Evolutionary conservation across 345 rosid species (phyloP).

Genomic region (Hirschfeldia incana): DNA sequence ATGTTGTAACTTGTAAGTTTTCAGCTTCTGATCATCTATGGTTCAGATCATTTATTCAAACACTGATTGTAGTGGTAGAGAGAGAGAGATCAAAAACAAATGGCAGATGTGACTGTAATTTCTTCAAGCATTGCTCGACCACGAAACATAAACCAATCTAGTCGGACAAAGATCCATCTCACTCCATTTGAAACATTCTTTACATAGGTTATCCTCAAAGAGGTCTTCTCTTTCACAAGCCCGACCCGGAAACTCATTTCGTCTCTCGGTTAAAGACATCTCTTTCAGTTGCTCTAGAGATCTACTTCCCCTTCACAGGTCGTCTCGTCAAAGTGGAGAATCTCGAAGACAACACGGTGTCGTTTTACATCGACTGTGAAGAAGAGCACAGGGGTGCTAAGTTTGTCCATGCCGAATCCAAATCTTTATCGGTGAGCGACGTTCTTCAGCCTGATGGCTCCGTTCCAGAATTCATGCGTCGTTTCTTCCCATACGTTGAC

Average conservation of each 20-base stretch:
- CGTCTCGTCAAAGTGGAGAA: neutral
- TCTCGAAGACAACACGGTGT: no score
- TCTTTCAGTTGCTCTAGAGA: neutral
- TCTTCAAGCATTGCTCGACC: neutral
- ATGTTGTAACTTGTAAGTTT: no score
- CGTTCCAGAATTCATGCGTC: no score
- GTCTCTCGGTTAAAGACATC: neutral
- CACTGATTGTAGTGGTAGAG: no score
- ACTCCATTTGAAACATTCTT: neutral
- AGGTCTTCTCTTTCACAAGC: neutral
- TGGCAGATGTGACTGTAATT: neutral
- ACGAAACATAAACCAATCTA: neutral
- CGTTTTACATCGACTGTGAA: no score
- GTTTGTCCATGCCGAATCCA: no score
- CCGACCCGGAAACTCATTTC: neutral
- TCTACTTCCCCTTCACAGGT: neutral
- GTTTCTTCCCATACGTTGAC: no score
- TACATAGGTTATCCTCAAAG: neutral
- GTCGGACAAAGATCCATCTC: neutral
- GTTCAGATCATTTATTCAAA: no score
- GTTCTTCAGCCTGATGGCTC: no score
- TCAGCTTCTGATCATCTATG: no score
- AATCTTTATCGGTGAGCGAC: no score
- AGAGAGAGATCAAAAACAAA: neutral
- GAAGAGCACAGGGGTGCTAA: conserved; percentile 30